These are phyloP conservation scores for Globisporangium nagaii DNA, from an alignment of 352 stramenopile genomes.

Conservation along the genomic window DNA sequence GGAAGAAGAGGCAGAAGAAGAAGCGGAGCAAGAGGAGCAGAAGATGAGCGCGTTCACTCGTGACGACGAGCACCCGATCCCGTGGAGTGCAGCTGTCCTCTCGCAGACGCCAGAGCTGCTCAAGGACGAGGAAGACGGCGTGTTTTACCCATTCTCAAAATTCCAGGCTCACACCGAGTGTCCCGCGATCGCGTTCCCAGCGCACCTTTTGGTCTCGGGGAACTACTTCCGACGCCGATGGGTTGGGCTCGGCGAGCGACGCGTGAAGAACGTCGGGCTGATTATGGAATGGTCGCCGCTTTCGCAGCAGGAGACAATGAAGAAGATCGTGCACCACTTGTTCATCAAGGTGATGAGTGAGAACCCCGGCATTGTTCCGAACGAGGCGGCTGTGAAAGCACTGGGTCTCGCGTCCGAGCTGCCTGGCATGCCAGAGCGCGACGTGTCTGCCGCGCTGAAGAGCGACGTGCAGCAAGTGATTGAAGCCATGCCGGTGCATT, in stretches of 20 bases:
- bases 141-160: conserved; percentile 74
- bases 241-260: conserved; percentile 82
- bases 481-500: conserved; percentile 63
- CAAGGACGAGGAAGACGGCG: conserved; percentile 37
- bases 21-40: conserved; percentile 88
- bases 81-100: conserved; percentile 61
- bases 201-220: conserved; percentile 66
- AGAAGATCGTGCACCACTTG: conserved; percentile 50
- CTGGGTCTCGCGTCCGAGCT: conserved; percentile 22
- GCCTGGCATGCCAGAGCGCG: conserved; percentile 9
- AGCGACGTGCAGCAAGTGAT: conserved; percentile 30
- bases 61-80: conserved; percentile 84
- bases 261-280: conserved; percentile 86
- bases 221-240: conserved; percentile 88
- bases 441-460: conserved; percentile 28
- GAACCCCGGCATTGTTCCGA: conserved; percentile 35
- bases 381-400: conserved; percentile 68
- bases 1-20: conserved; percentile 85
- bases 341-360: conserved; percentile 48
- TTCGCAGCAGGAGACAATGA: conserved; percentile 71
- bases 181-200: conserved; percentile 66
- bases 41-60: conserved; percentile 90
- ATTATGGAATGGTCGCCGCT: conserved; percentile 85
- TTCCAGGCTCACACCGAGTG: conserved; percentile 79
- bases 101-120: conserved; percentile 5